Conservation (phyloP, 2,329 filamentous ascomycete genomes). For the Bimuria novae-zelandiae region DNA sequence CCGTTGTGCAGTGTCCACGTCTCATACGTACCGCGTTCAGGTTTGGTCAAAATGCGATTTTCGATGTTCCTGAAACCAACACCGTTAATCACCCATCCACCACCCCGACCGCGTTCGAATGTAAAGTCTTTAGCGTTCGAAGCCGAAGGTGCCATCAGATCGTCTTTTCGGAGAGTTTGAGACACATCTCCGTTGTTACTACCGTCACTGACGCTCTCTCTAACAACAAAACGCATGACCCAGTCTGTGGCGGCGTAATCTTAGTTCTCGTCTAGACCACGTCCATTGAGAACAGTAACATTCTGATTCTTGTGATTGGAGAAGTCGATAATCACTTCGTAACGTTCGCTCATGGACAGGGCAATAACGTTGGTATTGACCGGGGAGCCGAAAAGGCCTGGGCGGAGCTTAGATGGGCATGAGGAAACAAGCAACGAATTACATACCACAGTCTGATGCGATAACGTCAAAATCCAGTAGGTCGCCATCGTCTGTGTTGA, state of each 20-base stretch:
- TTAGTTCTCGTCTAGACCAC: constrained; percentile 38
- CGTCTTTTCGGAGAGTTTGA: constrained; percentile 23
- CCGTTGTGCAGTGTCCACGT: constrained; percentile 52
- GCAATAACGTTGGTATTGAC: constrained; percentile 51
- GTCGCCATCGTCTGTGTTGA: neutral
- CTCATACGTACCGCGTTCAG: constrained; percentile 39
- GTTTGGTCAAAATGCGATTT: constrained; percentile 40
- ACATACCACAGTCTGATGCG: constrained; percentile 50
- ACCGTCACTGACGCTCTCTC: constrained; percentile 27
- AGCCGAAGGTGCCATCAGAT: constrained; percentile 36
- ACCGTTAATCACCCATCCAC: constrained; percentile 39
- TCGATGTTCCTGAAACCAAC: constrained; percentile 38
- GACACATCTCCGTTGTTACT: constrained; percentile 33
- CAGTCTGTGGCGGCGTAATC: constrained; percentile 57
- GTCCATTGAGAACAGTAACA: neutral
- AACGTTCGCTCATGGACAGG: constrained; percentile 62
- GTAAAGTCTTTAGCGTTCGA: constrained; percentile 26
- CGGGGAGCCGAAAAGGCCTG: constrained; percentile 46
- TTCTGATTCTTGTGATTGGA: constrained; percentile 54
- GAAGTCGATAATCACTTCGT: constrained; percentile 65
- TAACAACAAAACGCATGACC: constrained; percentile 54
- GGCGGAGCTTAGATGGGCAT: constrained; percentile 21
- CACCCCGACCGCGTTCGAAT: constrained; percentile 10
- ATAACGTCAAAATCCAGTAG: constrained; percentile 56
- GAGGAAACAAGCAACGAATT: too few species aligned